Conservation (phyloP, 805 yeast genomes). For the Wickerhamomyces canadensis region DNA sequence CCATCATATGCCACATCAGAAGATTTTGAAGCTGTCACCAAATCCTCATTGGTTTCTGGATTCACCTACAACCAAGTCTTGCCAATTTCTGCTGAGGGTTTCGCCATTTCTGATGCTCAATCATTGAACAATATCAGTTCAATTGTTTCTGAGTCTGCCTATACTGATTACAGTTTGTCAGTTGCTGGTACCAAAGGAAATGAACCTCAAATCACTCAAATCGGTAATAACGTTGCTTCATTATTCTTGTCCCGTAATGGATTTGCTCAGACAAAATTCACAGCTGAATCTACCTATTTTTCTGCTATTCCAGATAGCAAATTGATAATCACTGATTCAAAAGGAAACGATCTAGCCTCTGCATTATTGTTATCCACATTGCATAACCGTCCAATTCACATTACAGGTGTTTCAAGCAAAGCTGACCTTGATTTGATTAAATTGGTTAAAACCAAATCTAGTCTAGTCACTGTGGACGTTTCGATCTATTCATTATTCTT, state of each 20-base stretch:
- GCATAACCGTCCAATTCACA: constrained; percentile 79
- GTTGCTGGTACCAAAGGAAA: constrained; percentile 79
- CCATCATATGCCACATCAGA: constrained; percentile 52
- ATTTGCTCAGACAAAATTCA: constrained; percentile 56
- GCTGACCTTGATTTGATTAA: constrained; percentile 80
- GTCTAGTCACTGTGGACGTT: constrained; percentile 87
- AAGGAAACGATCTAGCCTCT: constrained; percentile 88
- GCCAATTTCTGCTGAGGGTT: constrained; percentile 64
- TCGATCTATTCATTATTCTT: constrained; percentile 74
- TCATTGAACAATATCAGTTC: constrained; percentile 58
- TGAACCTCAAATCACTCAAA: constrained; percentile 52
- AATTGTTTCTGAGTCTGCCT: constrained; percentile 51
- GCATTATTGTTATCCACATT: constrained; percentile 83
- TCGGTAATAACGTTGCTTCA: constrained; percentile 66
- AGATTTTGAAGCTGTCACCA: constrained; percentile 64
- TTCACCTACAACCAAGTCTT: constrained; percentile 80
- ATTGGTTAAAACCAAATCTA: constrained; percentile 78
- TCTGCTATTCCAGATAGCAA: constrained; percentile 78
- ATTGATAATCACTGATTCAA: constrained; percentile 89
- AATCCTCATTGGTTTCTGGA: constrained; percentile 74
- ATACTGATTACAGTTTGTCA: constrained; percentile 76
- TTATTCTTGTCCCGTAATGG: constrained; percentile 78
- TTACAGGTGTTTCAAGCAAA: constrained; percentile 76
- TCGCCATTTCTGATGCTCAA: constrained; percentile 57
- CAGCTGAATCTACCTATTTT: constrained; percentile 75